phyloP scores from a whole-genome alignment of 2,329 filamentous ascomycete genomes.

The Rhynchosporium agropyri region DNA sequence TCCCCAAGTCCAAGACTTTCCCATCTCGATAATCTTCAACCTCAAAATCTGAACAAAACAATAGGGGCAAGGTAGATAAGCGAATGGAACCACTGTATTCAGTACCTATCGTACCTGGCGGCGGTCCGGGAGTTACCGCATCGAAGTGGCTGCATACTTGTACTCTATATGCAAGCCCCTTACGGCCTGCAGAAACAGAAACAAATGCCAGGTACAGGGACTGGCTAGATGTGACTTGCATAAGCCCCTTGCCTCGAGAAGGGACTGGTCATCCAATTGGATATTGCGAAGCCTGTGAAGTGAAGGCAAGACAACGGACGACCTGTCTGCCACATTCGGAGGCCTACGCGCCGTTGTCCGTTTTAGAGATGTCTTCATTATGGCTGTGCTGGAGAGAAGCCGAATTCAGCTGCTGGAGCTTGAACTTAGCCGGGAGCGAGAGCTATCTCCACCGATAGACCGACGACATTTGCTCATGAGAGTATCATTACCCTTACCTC shows the following conservation, averaged over 20 bases:
- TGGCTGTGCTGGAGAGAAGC: constrained; percentile 1
- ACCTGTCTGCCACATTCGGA: constrained; percentile 2
- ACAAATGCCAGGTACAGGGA: neutral
- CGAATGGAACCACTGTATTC: neutral
- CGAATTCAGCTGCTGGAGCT: neutral
- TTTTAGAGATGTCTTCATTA: constrained; percentile 10
- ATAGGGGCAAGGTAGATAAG: neutral
- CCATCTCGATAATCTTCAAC: neutral
- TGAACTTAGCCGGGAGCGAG: too few relatives aligned
- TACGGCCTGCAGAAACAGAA: constrained; percentile 11
- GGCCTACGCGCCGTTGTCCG: neutral
- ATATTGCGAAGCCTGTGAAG: neutral
- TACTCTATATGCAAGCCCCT: constrained; percentile 8
- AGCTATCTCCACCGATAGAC: too few relatives aligned
- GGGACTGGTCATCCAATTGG: neutral
- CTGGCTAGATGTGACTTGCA: constrained; percentile 9
- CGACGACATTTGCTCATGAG: too few relatives aligned
- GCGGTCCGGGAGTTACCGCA: constrained; percentile 7
- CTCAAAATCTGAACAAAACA: neutral
- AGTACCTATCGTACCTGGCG: too few relatives aligned
- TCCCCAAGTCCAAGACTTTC: neutral
- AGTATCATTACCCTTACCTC: too few relatives aligned
- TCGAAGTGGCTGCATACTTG: neutral
- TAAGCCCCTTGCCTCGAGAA: neutral
- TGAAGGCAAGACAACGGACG: neutral